Percentiles rank a stretch among this genome's conserved stretches.
phyloP scores from a whole-genome alignment of 306 rosid species.

The Trichosanthes cucumerina region DNA sequence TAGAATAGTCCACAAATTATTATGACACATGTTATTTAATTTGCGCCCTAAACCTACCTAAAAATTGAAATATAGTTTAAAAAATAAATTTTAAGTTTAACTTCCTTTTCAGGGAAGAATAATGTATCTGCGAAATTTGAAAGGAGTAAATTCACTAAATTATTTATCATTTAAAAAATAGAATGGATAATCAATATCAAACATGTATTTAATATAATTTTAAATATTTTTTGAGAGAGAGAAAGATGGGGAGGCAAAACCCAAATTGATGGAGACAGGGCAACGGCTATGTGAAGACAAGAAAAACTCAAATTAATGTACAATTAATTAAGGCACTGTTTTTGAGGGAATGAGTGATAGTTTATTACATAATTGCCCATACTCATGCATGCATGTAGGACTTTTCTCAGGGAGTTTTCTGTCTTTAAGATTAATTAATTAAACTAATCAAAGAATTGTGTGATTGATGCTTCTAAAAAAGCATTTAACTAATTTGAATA shows the following conservation, averaged over 20 bases:
- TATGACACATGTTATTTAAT: too few relatives aligned
- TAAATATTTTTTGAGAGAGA: neutral
- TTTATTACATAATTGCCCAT: neutral
- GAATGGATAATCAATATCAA: neutral
- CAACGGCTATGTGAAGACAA: neutral
- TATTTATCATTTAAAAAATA: neutral
- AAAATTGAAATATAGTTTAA: too few relatives aligned
- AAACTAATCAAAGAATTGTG: neutral
- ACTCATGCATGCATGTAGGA: neutral
- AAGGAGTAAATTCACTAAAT: neutral
- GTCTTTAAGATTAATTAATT: neutral
- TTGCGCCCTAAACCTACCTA: too few relatives aligned
- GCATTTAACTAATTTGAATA: slow-evolving; percentile 6
- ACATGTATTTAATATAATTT: neutral
- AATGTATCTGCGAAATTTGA: too few relatives aligned
- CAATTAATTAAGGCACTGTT: neutral
- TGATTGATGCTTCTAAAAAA: neutral
- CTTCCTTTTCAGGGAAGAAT: neutral
- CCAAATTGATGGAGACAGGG: slow-evolving; percentile 2
- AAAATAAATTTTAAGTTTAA: too few relatives aligned
- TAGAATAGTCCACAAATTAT: too few relatives aligned
- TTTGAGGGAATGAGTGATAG: neutral
- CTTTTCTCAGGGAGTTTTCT: neutral
- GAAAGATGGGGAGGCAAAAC: neutral
- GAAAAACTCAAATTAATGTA: neutral